Evolutionary conservation across 108 stramenopile species (phyloP).

Genomic region (Hondaea fermentalgiana): DNA sequence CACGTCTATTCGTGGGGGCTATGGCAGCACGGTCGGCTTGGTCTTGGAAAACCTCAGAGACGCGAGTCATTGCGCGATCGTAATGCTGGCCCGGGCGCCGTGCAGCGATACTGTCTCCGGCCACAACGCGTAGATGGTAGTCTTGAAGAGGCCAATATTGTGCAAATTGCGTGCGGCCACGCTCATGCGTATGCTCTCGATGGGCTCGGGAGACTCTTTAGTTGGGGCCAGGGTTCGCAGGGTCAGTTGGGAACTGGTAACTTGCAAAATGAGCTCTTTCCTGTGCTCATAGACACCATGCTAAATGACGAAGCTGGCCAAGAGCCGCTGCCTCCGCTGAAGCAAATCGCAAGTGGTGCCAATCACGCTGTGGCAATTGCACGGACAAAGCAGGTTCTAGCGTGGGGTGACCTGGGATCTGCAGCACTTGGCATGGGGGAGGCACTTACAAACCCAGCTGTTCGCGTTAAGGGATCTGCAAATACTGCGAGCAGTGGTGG

Average conservation of each 20-base stretch:
- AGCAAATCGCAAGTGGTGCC: not conserved
- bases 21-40: not conserved
- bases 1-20: not conserved
- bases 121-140: not conserved
- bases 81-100: too few relatives aligned
- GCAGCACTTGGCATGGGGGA: not conserved
- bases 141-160: not conserved
- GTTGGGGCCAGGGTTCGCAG: not conserved
- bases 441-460: not conserved
- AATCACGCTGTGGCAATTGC: not conserved
- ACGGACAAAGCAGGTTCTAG: not conserved
- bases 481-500: not conserved
- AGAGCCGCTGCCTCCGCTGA: not conserved
- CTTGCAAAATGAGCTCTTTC: not conserved
- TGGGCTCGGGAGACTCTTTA: not conserved
- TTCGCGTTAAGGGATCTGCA: not conserved
- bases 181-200: not conserved
- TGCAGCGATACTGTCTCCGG: not conserved
- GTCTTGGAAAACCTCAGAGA: not conserved
- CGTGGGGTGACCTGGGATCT: not conserved
- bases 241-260: not conserved
- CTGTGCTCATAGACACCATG: not conserved
- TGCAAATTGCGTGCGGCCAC: not conserved
- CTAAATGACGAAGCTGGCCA: not conserved
- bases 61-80: not conserved